Conservation (phyloP, 2,329 filamentous ascomycete genomes). For the Cladosporium colombiae region DNA sequence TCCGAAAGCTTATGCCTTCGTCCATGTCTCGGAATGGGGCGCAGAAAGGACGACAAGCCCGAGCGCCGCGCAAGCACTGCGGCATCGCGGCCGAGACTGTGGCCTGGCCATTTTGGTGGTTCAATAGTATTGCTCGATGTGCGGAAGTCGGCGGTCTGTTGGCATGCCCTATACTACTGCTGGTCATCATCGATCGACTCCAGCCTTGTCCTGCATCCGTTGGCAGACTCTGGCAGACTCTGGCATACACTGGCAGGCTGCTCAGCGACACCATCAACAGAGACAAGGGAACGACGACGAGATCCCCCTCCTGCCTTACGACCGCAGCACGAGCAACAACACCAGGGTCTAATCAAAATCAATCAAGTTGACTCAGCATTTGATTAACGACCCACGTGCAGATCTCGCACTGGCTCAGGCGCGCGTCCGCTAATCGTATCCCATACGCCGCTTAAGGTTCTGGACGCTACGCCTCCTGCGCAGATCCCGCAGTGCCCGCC, state of each 20-base stretch:
- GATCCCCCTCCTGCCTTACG: background rate
- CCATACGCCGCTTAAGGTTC: constrained; percentile 8
- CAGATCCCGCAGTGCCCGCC: constrained; percentile 8
- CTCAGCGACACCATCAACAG: background rate
- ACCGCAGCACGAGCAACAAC: background rate
- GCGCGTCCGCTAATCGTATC: background rate
- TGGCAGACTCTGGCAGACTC: background rate
- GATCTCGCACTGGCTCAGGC: constrained; percentile 12
- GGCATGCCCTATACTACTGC: background rate
- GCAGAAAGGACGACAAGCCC: background rate
- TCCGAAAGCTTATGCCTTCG: background rate
- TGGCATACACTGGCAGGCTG: too few relatives aligned
- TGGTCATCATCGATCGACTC: background rate
- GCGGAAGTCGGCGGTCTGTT: background rate
- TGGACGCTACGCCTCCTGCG: constrained; percentile 15
- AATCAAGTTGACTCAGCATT: constrained; percentile 15
- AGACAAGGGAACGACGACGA: background rate
- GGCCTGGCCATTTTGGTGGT: background rate
- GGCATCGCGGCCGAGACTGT: background rate
- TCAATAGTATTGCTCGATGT: background rate
- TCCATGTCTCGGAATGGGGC: background rate
- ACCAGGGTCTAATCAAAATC: constrained; percentile 9
- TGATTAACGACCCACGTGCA: constrained; percentile 14
- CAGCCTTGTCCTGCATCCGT: background rate
- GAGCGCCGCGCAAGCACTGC: constrained; percentile 15